Evolutionary conservation across 1,284 basidiomycete genomes (phyloP).

Genomic region (Mrakiaceae sp.): DNA sequence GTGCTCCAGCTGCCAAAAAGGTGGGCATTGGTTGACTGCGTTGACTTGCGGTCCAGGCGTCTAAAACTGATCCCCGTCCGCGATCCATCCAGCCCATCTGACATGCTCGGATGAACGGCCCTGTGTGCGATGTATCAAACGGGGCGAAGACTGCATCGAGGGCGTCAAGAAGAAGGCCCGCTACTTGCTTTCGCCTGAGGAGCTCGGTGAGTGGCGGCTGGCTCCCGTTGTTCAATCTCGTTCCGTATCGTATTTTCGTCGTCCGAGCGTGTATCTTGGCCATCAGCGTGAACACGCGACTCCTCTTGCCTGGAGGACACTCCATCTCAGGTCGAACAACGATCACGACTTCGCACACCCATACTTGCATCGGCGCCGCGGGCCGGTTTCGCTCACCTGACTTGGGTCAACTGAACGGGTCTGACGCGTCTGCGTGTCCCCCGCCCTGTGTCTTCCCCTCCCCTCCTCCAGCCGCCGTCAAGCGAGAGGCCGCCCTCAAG

Average conservation of each 20-base stretch:
- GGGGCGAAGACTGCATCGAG: constrained; percentile 14
- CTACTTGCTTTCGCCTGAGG: constrained; percentile 7
- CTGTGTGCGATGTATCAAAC: constrained; percentile 12
- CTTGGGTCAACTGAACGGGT: no score
- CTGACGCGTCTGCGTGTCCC: neutral
- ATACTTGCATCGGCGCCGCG: neutral
- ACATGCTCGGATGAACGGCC: constrained; percentile 13
- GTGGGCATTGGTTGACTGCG: neutral
- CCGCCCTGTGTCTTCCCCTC: no score
- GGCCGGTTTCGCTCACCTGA: neutral
- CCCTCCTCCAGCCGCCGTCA: no score
- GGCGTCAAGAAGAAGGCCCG: constrained; percentile 16
- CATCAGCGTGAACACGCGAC: no score
- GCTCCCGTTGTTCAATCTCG: no score
- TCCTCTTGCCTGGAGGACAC: no score
- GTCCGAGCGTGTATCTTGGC: neutral
- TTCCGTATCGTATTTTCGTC: neutral
- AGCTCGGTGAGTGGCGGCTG: neutral
- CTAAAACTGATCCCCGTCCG: neutral
- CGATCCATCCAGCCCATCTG: neutral
- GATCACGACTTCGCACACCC: neutral
- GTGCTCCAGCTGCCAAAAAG: constrained; percentile 14
- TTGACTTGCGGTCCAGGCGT: neutral
- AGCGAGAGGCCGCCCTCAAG: no score
- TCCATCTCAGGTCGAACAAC: neutral